Evolutionary conservation across 371 early-diverging fungal species (phyloP).

Genomic region (Mortierella sp.): DNA sequence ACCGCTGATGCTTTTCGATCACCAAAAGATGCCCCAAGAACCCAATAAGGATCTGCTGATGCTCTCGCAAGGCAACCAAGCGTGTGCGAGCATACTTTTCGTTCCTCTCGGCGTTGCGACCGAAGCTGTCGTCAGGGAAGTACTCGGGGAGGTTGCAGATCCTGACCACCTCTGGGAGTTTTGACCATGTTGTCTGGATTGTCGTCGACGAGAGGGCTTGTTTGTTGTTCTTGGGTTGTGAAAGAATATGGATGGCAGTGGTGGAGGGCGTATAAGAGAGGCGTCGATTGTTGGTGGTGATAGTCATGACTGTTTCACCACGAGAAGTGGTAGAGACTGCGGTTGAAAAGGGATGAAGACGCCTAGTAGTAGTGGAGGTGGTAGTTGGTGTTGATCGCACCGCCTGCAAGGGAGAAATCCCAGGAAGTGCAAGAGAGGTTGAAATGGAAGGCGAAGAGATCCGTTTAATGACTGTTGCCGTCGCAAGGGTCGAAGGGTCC

Average conservation of each 20-base stretch:
- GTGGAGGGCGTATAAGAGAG: neutral
- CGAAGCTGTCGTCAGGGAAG: constrained; percentile 22
- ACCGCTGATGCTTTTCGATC: neutral
- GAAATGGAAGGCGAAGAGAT: neutral
- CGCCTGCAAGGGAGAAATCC: neutral
- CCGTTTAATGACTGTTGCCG: neutral
- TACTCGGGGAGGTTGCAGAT: constrained; percentile 20
- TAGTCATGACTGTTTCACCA: neutral
- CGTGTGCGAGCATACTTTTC: constrained; percentile 33
- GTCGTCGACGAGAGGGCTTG: neutral
- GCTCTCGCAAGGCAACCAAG: constrained; percentile 30
- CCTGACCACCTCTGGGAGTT: neutral
- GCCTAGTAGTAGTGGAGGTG: neutral
- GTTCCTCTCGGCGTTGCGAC: constrained; percentile 22
- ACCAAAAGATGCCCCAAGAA: constrained; percentile 17
- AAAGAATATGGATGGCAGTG: neutral
- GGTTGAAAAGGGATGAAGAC: neutral
- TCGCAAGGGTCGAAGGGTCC: neutral
- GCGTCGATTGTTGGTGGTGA: neutral
- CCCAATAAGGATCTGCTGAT: constrained; percentile 26
- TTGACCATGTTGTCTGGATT: neutral
- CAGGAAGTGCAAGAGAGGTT: no score
- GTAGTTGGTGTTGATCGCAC: neutral
- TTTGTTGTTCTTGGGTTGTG: no score
- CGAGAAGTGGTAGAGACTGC: neutral